Conservation (phyloP, 2,329 filamentous ascomycete species). For the Mycosphaerelloides madeirae region DNA sequence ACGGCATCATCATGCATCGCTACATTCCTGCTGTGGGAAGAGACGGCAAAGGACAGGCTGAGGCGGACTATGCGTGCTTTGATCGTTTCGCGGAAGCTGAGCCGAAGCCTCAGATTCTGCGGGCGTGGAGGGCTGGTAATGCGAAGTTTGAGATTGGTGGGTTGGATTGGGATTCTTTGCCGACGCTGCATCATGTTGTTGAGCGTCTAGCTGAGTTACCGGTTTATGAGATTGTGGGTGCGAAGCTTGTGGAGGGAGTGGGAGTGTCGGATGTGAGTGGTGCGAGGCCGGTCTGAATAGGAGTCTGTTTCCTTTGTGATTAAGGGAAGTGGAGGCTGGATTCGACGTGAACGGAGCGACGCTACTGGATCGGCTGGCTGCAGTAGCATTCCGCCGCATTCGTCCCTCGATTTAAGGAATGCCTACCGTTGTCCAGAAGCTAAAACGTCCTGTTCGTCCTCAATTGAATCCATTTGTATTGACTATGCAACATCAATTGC, state of each 20-base stretch:
- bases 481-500: no score
- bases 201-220: slow-evolving; percentile 11
- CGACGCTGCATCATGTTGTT: slow-evolving; percentile 12
- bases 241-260: slow-evolving; percentile 11
- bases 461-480: no score
- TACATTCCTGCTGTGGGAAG: slow-evolving; percentile 53
- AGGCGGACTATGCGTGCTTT: slow-evolving; percentile 28
- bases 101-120: slow-evolving; percentile 5
- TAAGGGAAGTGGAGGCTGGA: not conserved
- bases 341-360: no score
- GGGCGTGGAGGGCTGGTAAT: slow-evolving; percentile 1
- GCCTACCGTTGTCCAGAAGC: no score
- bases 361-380: no score
- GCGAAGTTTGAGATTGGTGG: slow-evolving; percentile 7
- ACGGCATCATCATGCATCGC: slow-evolving; percentile 17
- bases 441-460: no score
- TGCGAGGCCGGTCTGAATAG: slow-evolving; percentile 8
- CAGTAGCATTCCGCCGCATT: no score
- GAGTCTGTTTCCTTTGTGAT: not conserved
- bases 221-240: slow-evolving; percentile 10
- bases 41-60: slow-evolving; percentile 42
- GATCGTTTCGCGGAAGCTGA: slow-evolving; percentile 7
- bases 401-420: no score
- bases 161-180: slow-evolving; percentile 9
- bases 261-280: slow-evolving; percentile 11